Evolutionary conservation across 257 asterid species (phyloP), one percentile per base, ranked within the genome.

Genomic region (Nicotiana tabacum): DNA sequence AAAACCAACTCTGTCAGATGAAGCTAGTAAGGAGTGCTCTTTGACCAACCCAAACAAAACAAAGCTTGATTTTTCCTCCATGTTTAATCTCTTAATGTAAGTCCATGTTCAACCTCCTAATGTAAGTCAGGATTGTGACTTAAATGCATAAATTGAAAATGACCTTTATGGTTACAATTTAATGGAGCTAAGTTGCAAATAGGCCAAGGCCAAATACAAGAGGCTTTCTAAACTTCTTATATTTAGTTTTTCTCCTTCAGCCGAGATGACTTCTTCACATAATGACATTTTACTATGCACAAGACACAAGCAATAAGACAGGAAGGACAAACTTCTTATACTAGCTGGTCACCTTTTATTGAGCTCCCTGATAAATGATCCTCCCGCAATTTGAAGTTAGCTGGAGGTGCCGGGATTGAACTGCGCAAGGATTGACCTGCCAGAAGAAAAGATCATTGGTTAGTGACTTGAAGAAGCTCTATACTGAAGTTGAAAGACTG

Each of bases 301-400:
- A 27, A 66, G 29, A 81, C 27, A 81, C 13, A 72, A 48, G 80
- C 80, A 76, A 76, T 27, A 76, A 27, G 43, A 74, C 62, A 74
- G 15, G 62, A 74, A 32, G 18, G 13, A 12, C 80, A 18, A 46
- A 65, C 69, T 53, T 66, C 29, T 83, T 29, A 24, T 51, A 68
- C 70, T 56, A 53, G 66, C 56, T 17, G 55, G 35, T 88, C 85
- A 94, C 97, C 98, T 94, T 93, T 94, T 9, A 89, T 88, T 56
- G 96, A 94, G 92, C 95, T 93, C 85, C 95, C 97, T 24, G 98
- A 84, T 64, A 93, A 82, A 69, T 91, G 97, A 80, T 92, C 97
- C 70, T 94, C 98, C 87, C 95, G 88, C 84, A 88, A 89, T 85
- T 89, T 90, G 87, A 92, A 92, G 88, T 89, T 90, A 88, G 92